Conservation (phyloP, 768 basidiomycete genomes). For the Tylopilus subfusipes region DNA sequence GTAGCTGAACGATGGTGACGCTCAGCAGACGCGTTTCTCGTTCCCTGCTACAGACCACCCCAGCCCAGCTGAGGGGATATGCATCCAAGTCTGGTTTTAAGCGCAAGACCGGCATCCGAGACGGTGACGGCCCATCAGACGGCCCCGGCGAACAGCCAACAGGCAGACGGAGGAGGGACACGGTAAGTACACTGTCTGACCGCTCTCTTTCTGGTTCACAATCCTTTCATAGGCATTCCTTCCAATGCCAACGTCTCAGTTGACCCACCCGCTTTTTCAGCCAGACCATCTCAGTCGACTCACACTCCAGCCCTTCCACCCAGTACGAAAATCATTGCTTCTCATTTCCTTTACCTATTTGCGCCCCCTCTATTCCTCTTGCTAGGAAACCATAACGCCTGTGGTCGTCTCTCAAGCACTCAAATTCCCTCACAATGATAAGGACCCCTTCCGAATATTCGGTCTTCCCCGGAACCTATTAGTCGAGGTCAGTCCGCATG, state of each 20-base stretch:
- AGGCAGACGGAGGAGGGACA: constrained; percentile 25
- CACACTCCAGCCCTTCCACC: constrained; percentile 40
- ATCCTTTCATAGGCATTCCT: constrained; percentile 37
- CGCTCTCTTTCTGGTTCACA: neutral
- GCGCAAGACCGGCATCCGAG: constrained; percentile 16
- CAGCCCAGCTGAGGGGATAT: constrained; percentile 10
- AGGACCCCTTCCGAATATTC: constrained; percentile 56
- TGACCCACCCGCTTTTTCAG: constrained; percentile 43
- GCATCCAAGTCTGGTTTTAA: constrained; percentile 21
- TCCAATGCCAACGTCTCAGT: constrained; percentile 36
- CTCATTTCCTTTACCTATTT: neutral
- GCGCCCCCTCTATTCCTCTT: neutral
- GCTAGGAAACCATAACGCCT: constrained; percentile 32
- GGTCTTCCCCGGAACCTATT: constrained; percentile 69
- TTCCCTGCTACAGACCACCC: neutral
- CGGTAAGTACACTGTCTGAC: constrained; percentile 4
- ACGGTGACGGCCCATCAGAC: constrained; percentile 12
- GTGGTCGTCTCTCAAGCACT: constrained; percentile 44
- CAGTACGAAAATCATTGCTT: constrained; percentile 31
- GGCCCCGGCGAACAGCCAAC: constrained; percentile 18
- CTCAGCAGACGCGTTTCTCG: constrained; percentile 15
- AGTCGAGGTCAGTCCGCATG: constrained; percentile 56
- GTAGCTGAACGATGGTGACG: constrained; percentile 8
- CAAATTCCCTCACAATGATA: constrained; percentile 42
- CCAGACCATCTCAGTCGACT: constrained; percentile 35